A percentile compares a stretch with the other conserved stretches of the same genome.
phyloP scores from a whole-genome alignment of 1,284 basidiomycete genomes.

The Neolentinus lepideus region DNA sequence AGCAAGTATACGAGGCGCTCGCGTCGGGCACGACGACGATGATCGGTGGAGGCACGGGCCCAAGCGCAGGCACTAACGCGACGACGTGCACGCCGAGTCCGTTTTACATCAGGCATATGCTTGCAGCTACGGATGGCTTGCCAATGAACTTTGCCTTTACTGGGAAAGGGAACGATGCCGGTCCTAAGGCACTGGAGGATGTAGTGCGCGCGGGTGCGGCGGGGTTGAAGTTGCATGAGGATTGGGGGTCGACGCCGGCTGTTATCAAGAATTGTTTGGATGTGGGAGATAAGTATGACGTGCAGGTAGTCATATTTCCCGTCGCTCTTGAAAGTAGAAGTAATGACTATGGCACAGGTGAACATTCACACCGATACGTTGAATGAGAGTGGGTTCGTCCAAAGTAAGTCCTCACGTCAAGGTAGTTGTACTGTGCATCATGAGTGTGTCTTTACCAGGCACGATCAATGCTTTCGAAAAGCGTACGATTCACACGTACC shows the following conservation, averaged over 20 bases:
- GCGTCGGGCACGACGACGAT: slow-evolving; percentile 79
- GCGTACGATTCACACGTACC: slow-evolving; percentile 97
- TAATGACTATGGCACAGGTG: slow-evolving; percentile 36
- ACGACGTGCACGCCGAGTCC: slow-evolving; percentile 93
- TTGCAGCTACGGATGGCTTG: slow-evolving; percentile 81
- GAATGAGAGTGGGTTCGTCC: slow-evolving; percentile 92
- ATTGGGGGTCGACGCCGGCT: slow-evolving; percentile 94
- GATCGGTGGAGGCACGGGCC: slow-evolving; percentile 92
- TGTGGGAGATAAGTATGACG: slow-evolving; percentile 89
- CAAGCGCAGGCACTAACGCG: slow-evolving; percentile 84
- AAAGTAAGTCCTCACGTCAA: slow-evolving; percentile 45
- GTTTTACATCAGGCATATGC: slow-evolving; percentile 84
- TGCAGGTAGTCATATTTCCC: slow-evolving; percentile 56
- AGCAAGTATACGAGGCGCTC: slow-evolving; percentile 74
- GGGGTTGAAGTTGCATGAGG: slow-evolving; percentile 95
- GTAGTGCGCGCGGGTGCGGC: slow-evolving; percentile 84
- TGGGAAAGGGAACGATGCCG: slow-evolving; percentile 92
- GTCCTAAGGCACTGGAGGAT: slow-evolving; percentile 67
- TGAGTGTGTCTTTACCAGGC: slow-evolving; percentile 33
- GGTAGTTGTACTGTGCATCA: too few species aligned
- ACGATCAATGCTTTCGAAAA: slow-evolving; percentile 89
- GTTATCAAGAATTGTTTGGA: slow-evolving; percentile 77
- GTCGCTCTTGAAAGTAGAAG: neutral
- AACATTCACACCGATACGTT: slow-evolving; percentile 98
- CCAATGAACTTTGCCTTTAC: slow-evolving; percentile 94